phyloP scores from a whole-genome alignment of 2,329 filamentous ascomycete species.

The Xylaria sp. region DNA sequence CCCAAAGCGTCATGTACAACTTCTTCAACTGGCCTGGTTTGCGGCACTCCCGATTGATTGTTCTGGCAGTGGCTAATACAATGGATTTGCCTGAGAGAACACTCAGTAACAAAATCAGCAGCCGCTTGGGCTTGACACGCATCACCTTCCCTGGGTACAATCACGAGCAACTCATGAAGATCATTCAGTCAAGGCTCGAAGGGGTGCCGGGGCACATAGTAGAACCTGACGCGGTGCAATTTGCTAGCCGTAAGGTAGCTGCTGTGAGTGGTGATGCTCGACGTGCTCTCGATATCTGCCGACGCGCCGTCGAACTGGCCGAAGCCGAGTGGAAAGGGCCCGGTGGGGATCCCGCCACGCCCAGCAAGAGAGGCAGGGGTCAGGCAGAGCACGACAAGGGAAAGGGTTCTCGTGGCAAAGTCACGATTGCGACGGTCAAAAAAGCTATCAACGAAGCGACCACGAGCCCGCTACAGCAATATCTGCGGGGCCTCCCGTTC shows the following conservation, averaged over 20 bases:
- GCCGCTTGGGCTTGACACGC: slow-evolving; percentile 83
- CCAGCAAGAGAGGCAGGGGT: slow-evolving; percentile 59
- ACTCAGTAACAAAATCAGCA: slow-evolving; percentile 97
- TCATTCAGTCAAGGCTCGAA: slow-evolving; percentile 91
- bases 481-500: slow-evolving; percentile 80
- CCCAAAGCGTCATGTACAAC: slow-evolving; percentile 99
- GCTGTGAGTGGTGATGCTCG: slow-evolving; percentile 94
- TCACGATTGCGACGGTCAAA: slow-evolving; percentile 93
- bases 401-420: slow-evolving; percentile 58
- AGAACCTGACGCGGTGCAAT: slow-evolving; percentile 91
- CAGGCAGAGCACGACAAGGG: slow-evolving; percentile 40
- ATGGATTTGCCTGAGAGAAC: slow-evolving; percentile 98
- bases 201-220: slow-evolving; percentile 90
- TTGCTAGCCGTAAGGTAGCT: slow-evolving; percentile 94
- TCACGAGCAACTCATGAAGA: slow-evolving; percentile 95
- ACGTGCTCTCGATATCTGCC: slow-evolving; percentile 91
- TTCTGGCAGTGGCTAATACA: slow-evolving; percentile 96
- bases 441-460: slow-evolving; percentile 95
- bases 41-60: slow-evolving; percentile 89
- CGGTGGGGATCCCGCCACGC: slow-evolving; percentile 59
- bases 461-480: slow-evolving; percentile 88
- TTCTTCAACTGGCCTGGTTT: slow-evolving; percentile 99
- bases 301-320: slow-evolving; percentile 91
- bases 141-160: slow-evolving; percentile 98
- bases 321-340: slow-evolving; percentile 67